A percentile compares a stretch with the other conserved stretches of the same genome.
These are phyloP conservation scores for Ajuga reptans DNA, from an alignment of 305 asterid genomes.

Conservation along the genomic window DNA sequence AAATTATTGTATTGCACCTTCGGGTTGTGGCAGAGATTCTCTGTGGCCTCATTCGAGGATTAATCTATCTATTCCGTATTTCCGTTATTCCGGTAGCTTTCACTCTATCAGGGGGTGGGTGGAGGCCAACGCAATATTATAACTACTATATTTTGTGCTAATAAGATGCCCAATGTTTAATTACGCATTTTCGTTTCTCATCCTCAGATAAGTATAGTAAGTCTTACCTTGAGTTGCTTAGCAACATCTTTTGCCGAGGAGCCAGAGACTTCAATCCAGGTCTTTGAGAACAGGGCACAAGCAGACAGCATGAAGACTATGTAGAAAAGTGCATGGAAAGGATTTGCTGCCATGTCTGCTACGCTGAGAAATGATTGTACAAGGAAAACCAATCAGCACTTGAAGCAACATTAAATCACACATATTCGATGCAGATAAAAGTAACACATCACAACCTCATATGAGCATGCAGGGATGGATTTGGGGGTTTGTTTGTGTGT, in stretches of 20 bases:
- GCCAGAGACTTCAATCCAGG: constrained; percentile 59
- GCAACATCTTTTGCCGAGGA: constrained; percentile 57
- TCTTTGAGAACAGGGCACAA: constrained; percentile 51
- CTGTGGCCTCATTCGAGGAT: too few species aligned
- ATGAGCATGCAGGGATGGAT: neutral
- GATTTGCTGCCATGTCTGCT: constrained; percentile 53
- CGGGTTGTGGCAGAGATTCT: too few species aligned
- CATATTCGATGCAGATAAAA: neutral
- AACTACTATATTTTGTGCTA: too few species aligned
- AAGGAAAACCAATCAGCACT: constrained; percentile 7
- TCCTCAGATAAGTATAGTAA: neutral
- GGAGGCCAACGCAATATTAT: too few species aligned
- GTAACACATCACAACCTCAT: neutral
- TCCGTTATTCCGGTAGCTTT: too few species aligned
- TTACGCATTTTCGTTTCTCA: neutral
- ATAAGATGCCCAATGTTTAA: too few species aligned
- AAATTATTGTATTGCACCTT: too few species aligned
- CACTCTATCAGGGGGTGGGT: too few species aligned
- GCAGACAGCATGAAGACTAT: constrained; percentile 51
- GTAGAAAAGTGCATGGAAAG: constrained; percentile 53
- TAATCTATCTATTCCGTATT: too few species aligned
- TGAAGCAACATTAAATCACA: neutral
- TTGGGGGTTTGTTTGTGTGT: too few species aligned
- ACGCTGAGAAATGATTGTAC: constrained; percentile 30
- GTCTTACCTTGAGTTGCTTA: constrained; percentile 48